Percentiles rank a stretch among this genome's conserved stretches.
Evolutionary conservation across 208 protist species (phyloP).

Genomic region (Phytomonas serpens): DNA sequence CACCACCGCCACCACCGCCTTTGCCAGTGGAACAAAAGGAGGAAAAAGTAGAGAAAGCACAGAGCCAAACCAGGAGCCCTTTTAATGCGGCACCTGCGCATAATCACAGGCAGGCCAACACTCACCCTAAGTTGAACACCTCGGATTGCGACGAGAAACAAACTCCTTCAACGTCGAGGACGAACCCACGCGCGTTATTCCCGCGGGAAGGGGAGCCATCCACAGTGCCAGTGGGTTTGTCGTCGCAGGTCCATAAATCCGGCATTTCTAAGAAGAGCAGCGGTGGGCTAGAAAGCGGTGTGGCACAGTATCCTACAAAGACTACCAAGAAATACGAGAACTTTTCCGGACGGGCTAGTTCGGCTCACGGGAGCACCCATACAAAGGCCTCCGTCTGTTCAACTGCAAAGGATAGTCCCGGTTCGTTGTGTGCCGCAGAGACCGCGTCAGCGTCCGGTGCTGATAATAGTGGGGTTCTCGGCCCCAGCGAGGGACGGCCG

Average conservation of each 20-base stretch:
- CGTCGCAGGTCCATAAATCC: too few species aligned
- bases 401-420: not conserved
- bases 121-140: not conserved
- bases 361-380: too few species aligned
- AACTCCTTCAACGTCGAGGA: conserved; percentile 4
- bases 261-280: too few species aligned
- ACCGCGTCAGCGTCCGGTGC: not conserved
- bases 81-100: conserved; percentile 1
- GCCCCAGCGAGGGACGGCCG: conserved; percentile 11
- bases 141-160: not conserved
- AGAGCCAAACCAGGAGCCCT: not conserved
- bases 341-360: too few species aligned
- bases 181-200: not conserved
- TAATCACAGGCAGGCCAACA: conserved; percentile 7
- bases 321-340: too few species aligned
- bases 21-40: conserved; percentile 3
- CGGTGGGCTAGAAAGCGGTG: too few species aligned
- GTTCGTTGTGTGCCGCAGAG: too few species aligned
- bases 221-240: too few species aligned
- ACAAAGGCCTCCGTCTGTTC: not conserved
- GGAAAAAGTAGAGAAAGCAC: conserved; percentile 8
- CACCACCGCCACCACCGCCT: conserved; percentile 6
- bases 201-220: too few species aligned
- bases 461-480: not conserved
- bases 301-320: too few species aligned